Percentiles rank a stretch among this genome's conserved stretches.
Conservation (phyloP, 164 flowering plant genomes). For the Paratinospora sagittata region DNA sequence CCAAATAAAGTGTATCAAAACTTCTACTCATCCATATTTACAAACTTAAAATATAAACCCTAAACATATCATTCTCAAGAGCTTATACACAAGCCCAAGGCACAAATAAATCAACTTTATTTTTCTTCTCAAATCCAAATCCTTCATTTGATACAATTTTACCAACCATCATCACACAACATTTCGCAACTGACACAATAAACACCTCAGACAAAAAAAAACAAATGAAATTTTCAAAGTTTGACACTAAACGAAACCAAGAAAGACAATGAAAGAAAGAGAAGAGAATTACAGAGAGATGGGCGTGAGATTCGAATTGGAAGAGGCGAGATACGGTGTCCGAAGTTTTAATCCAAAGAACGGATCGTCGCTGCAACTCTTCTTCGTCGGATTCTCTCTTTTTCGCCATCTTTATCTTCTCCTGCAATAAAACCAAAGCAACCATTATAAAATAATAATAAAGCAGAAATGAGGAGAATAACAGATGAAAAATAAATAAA, state of each 20-base stretch:
- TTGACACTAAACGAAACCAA: too few species aligned
- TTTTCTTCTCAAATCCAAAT: too few species aligned
- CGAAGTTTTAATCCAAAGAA: conserved; percentile 64
- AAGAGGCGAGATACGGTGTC: conserved; percentile 48
- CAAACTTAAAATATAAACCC: too few species aligned
- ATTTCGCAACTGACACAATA: background rate
- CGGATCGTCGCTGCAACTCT: conserved; percentile 27
- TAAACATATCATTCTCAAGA: too few species aligned
- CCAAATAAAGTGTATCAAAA: too few species aligned
- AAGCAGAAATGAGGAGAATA: too few species aligned
- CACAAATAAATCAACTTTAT: too few species aligned
- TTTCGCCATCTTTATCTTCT: conserved; percentile 38
- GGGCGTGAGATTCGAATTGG: conserved; percentile 52
- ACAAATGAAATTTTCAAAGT: background rate
- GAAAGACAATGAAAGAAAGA: too few species aligned
- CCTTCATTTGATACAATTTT: too few species aligned
- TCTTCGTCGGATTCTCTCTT: conserved; percentile 34
- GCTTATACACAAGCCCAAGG: too few species aligned
- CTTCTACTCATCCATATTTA: background rate
- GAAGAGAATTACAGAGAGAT: conserved; percentile 55
- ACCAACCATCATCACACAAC: background rate
- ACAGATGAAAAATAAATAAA: too few species aligned
- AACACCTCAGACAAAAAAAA: background rate
- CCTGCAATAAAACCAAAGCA: conserved; percentile 31
- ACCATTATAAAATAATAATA: too few species aligned